A percentile compares a stretch with the other conserved stretches of the same genome.
phyloP scores from a whole-genome alignment of 2,329 filamentous ascomycete genomes.

The Stachybotrys elegans region DNA sequence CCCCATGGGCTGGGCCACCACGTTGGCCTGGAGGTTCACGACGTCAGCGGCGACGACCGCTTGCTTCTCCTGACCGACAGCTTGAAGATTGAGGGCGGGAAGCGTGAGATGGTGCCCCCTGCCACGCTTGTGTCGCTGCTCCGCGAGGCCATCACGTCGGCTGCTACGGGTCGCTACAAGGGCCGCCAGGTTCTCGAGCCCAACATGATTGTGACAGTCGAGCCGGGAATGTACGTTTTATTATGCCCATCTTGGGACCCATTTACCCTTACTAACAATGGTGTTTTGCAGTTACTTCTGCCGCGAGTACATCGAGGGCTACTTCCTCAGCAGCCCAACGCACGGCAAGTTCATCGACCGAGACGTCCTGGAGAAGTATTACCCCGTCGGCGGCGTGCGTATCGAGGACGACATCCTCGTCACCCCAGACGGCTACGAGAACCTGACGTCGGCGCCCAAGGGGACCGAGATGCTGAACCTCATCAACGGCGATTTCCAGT shows the following conservation, averaged over 20 bases:
- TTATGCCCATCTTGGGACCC: not conserved
- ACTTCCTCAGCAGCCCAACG: constrained; percentile 53
- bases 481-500: constrained; percentile 38
- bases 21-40: constrained; percentile 61
- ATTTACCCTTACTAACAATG: constrained; percentile 8
- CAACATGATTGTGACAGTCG: constrained; percentile 71
- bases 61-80: constrained; percentile 24
- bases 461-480: constrained; percentile 63
- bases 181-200: constrained; percentile 41
- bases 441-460: constrained; percentile 77
- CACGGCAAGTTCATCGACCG: constrained; percentile 62
- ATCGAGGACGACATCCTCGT: constrained; percentile 91
- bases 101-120: constrained; percentile 36
- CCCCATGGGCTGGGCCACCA: constrained; percentile 63
- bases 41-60: constrained; percentile 41
- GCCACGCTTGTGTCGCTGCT: constrained; percentile 25
- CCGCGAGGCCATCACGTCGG: constrained; percentile 13
- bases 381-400: constrained; percentile 78
- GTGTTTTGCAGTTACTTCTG: constrained; percentile 77
- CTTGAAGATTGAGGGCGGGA: constrained; percentile 27
- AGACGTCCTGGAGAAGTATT: constrained; percentile 62
- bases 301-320: constrained; percentile 65
- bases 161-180: constrained; percentile 18
- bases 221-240: constrained; percentile 62
- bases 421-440: constrained; percentile 73